A percentile compares a stretch with the other conserved stretches of the same genome.
Conservation (phyloP, 805 yeast species). For the Lachancea nothofagi region DNA sequence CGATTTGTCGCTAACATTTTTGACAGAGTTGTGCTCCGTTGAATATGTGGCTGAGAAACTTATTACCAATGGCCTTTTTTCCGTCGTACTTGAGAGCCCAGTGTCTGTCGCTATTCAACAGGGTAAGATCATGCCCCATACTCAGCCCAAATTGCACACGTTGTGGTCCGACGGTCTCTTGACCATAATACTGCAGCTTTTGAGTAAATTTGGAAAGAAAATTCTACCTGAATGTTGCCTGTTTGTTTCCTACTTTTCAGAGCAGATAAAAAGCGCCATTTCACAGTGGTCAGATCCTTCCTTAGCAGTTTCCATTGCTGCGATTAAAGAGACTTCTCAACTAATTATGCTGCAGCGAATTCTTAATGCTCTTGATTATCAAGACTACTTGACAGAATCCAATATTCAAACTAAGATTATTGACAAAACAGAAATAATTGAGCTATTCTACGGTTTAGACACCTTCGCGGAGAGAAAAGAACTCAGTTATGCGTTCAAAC, state of each 20-base stretch:
- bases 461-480: constrained; percentile 52
- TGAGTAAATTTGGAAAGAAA: constrained; percentile 58
- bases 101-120: constrained; percentile 59
- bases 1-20: constrained; percentile 60
- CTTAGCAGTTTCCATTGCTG: constrained; percentile 40
- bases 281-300: constrained; percentile 56
- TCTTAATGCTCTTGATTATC: constrained; percentile 48
- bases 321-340: constrained; percentile 65
- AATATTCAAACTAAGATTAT: constrained; percentile 12
- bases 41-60: constrained; percentile 62
- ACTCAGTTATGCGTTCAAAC: constrained; percentile 56
- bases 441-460: constrained; percentile 56
- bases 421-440: constrained; percentile 22
- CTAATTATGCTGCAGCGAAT: constrained; percentile 58
- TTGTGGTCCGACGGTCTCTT: constrained; percentile 86
- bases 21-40: constrained; percentile 60
- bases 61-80: constrained; percentile 57
- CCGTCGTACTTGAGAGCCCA: constrained; percentile 67
- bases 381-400: constrained; percentile 38
- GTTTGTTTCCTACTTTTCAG: constrained; percentile 56
- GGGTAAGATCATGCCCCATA: constrained; percentile 53
- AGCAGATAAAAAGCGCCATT: constrained; percentile 60
- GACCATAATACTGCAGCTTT: constrained; percentile 54
- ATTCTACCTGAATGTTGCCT: constrained; percentile 59
- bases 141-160: constrained; percentile 54